Evolutionary conservation across 2,329 filamentous ascomycete species (phyloP).

Genomic region (Colletotrichum orchidophilum): DNA sequence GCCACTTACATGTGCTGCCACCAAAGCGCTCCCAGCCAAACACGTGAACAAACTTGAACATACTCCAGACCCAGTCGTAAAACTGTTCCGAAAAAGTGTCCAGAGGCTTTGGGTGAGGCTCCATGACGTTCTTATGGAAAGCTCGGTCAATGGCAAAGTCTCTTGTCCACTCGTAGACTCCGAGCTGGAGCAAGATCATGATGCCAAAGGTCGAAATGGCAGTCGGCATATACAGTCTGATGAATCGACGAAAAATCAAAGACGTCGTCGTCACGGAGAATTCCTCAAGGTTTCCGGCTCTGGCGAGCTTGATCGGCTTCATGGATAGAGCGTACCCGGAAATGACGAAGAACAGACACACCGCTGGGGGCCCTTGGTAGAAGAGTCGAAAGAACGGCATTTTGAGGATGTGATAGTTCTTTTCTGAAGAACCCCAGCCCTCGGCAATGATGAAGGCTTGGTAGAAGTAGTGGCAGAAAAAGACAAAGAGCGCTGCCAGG

Average conservation of each 20-base stretch:
- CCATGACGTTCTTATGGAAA: slow-evolving; percentile 59
- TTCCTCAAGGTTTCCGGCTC: slow-evolving; percentile 47
- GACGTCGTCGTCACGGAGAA: slow-evolving; percentile 58
- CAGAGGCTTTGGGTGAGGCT: slow-evolving; percentile 55
- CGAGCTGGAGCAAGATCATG: slow-evolving; percentile 53
- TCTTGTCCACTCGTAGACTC: slow-evolving; percentile 59
- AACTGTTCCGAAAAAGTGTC: slow-evolving; percentile 51
- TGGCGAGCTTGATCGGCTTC: slow-evolving; percentile 58
- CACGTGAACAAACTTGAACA: slow-evolving; percentile 60
- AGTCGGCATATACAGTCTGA: slow-evolving; percentile 63
- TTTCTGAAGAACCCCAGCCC: slow-evolving; percentile 55
- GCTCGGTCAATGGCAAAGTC: slow-evolving; percentile 53
- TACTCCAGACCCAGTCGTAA: slow-evolving; percentile 55
- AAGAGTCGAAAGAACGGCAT: slow-evolving; percentile 63
- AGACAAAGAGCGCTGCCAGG: slow-evolving; percentile 64
- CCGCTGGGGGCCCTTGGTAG: slow-evolving; percentile 65
- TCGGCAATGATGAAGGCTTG: slow-evolving; percentile 61
- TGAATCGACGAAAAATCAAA: slow-evolving; percentile 59
- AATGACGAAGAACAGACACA: slow-evolving; percentile 70
- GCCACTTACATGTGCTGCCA: slow-evolving; percentile 53
- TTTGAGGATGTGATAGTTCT: slow-evolving; percentile 58
- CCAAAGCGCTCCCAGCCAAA: slow-evolving; percentile 60
- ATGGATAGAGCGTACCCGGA: slow-evolving; percentile 69
- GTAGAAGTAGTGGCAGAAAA: slow-evolving; percentile 66
- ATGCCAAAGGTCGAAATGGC: slow-evolving; percentile 60